phyloP scores from a whole-genome alignment of 768 basidiomycete species.

The Boletus edulis region DNA sequence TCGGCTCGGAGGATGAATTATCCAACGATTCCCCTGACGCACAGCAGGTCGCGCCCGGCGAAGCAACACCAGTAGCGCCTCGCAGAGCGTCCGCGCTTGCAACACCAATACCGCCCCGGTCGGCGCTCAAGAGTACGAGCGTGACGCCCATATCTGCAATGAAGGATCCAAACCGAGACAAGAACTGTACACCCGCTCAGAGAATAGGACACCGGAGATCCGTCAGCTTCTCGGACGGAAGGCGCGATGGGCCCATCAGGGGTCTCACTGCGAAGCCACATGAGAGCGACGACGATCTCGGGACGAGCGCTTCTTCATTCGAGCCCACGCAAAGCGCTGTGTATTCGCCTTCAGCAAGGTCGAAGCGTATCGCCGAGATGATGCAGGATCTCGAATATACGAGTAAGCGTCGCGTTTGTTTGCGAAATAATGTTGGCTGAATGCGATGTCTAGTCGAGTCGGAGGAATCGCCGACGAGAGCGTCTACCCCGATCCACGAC shows the following conservation, averaged over 20 bases:
- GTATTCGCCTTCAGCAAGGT: slow-evolving; percentile 60
- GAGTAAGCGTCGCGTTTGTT: slow-evolving; percentile 47
- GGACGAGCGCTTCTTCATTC: slow-evolving; percentile 17
- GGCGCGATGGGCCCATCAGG: slow-evolving; percentile 81
- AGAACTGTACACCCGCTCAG: slow-evolving; percentile 54
- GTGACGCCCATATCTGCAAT: slow-evolving; percentile 58
- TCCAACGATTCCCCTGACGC: slow-evolving; percentile 15
- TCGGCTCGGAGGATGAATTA: slow-evolving; percentile 41
- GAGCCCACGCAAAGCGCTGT: slow-evolving; percentile 20
- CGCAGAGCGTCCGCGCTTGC: slow-evolving; percentile 9
- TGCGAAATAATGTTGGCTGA: slow-evolving; percentile 1
- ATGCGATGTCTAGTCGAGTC: slow-evolving; percentile 24
- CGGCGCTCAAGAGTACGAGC: slow-evolving; percentile 42
- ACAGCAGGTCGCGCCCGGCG: not conserved
- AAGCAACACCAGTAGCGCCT: slow-evolving; percentile 21
- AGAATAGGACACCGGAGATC: slow-evolving; percentile 62
- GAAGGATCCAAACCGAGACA: slow-evolving; percentile 49
- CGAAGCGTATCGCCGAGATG: slow-evolving; percentile 80
- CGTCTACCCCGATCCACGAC: slow-evolving; percentile 43
- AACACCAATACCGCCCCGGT: slow-evolving; percentile 36
- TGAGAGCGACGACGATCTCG: slow-evolving; percentile 37
- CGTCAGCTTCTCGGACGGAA: slow-evolving; percentile 97
- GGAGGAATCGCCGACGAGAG: slow-evolving; percentile 58
- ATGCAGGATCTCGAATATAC: slow-evolving; percentile 70
- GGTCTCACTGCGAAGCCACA: slow-evolving; percentile 46